Base-by-base conservation (phyloP, 768 basidiomycete species). In the Auricularia sp. region DNA sequence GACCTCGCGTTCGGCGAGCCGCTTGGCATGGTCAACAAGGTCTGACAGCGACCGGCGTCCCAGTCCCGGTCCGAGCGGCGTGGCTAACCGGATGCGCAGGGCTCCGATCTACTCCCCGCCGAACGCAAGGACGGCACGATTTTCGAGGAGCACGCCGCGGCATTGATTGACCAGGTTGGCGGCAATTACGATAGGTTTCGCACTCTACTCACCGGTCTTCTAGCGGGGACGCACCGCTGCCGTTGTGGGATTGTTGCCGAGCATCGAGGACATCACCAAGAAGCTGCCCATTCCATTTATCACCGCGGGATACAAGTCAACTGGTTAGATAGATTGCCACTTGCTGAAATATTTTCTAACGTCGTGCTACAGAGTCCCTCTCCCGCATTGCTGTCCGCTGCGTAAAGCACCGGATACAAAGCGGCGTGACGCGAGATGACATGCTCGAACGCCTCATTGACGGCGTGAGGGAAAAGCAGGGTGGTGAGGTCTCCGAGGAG, bases 1-100 rank as follows among this genome's bases (percentile, higher is more conserved):
- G 72, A 74, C 53, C 70, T 77, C 29, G 74, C 73, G 1, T 77
- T 76, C 59, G 76, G 75, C 5, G 71, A 73, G 64, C 64, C 73
- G 8, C 69, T 77, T 36, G 74, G 73, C 16, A 77, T 75, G 74
- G 63, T 76, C 3, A 65, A 69, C 35, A 68, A 68, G 8, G 70
- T 70, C 6, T 56, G 61, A n/a, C 61, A 62, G 21, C 36, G 44
- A 8, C 47, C 54, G 16, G 33, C 33, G 18, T 36, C 14, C 14
- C 35, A 18, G 36, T 53, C 34, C 16, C 63, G n/a, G 7, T 36
- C 42, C 63, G 16, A 64, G 39, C 62, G 6, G 39, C 39, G 39
- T 42, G 3, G 39, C 33, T 54, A 44, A 21, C 21, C 33, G n/a
- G 43, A 44, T 35, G 14, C 21, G 10, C 62, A 72, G 72, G 71